Base-by-base conservation (phyloP, 306 rosid genomes). In the Cercis canadensis region DNA sequence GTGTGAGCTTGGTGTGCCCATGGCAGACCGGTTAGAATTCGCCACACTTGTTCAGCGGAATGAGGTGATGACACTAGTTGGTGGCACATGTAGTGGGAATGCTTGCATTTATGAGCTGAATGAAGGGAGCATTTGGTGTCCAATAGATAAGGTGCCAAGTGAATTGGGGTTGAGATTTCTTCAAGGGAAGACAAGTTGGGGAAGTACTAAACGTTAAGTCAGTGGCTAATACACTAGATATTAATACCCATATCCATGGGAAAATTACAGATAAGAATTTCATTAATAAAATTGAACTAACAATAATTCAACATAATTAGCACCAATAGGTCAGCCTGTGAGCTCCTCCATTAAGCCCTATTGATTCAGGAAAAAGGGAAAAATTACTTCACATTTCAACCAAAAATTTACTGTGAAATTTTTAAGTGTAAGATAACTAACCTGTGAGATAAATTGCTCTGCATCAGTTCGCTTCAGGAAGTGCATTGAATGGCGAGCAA, bases 261-360 rank as follows among this genome's bases (percentile, higher is more conserved):
- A 57, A 60, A 66, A 24, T 65, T 71, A 65, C 31, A 58, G 17
- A 51, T 32, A n/a, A 54, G 16, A 32, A 62, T 6, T 16, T 44
- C 80, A 40, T 37, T 8, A 29, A 43, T 36, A 40, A 37, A 16
- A 17, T 13, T 66, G 14, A 66, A 17, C 24, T 14, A 60, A 61
- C 58, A 40, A 24, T 16, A 44, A 44, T 36, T 40, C 37, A 29
- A 54, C 73, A 49, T 52, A n/a, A 72, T 24, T 5, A 24, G 13
- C 32, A 39, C 49, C 32, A 71, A 21, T 14, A 40, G 24, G 51
- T 89, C 79, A 92, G 66, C 80, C 78, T 21, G 79, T 81, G 80
- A 93, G 92, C 80, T 93, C 98, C 84, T 93, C 96, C 98, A 93
- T 90, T 62, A 84, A 78, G 8, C 98, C 98, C 98, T 93, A 83